These are phyloP conservation scores for Ophiostoma australiae DNA, from an alignment of 2,329 filamentous ascomycete genomes.

Conservation along the genomic window DNA sequence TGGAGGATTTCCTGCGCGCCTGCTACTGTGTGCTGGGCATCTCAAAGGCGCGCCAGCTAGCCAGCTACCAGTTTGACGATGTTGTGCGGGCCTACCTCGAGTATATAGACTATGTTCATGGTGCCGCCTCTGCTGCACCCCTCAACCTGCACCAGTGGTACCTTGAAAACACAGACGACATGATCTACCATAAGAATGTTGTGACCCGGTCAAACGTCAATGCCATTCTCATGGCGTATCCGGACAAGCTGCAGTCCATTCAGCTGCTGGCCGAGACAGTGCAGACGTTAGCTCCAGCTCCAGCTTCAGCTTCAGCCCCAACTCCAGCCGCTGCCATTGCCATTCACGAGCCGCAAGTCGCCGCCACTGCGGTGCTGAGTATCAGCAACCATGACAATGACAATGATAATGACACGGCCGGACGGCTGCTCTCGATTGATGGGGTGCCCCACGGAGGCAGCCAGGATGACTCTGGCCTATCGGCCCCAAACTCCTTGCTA, in stretches of 20 bases:
- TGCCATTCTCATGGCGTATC: constrained; percentile 25
- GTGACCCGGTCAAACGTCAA: constrained; percentile 25
- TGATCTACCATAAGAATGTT: constrained; percentile 32
- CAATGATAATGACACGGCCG: background rate
- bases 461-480: background rate
- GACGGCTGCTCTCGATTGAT: background rate
- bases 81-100: constrained; percentile 45
- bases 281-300: background rate
- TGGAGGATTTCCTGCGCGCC: constrained; percentile 42
- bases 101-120: constrained; percentile 41
- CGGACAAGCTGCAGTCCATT: constrained; percentile 19
- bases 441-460: too few species aligned
- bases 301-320: background rate
- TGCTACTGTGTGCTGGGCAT: constrained; percentile 41
- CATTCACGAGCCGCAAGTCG: background rate
- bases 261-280: background rate
- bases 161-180: constrained; percentile 29
- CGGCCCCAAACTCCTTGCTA: background rate
- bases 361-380: background rate
- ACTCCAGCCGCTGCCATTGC: background rate
- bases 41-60: constrained; percentile 37
- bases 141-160: constrained; percentile 39
- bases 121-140: background rate
- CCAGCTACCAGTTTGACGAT: constrained; percentile 48
- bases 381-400: background rate